Percentiles rank a stretch among this genome's conserved stretches.
These are phyloP conservation scores for Beauveria australis DNA, from an alignment of 2,329 filamentous ascomycete species.

Conservation along the genomic window DNA sequence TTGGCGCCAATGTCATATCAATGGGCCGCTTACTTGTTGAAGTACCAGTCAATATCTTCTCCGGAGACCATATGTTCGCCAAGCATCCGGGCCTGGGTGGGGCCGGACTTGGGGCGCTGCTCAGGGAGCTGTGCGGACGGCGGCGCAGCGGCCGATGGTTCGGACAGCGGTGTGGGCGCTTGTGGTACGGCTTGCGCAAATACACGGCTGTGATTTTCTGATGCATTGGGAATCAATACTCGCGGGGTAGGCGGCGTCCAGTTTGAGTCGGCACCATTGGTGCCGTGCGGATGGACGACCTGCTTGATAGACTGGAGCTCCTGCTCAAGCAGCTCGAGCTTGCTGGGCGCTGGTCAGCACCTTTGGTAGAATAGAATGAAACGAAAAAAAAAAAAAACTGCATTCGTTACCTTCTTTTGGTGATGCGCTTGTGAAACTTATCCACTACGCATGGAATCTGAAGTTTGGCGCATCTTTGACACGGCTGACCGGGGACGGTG, in stretches of 20 bases:
- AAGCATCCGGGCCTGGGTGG: conserved; percentile 35
- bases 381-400: neutral
- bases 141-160: conserved; percentile 19
- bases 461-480: conserved; percentile 37
- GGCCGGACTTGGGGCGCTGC: conserved; percentile 18
- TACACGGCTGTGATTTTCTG: conserved; percentile 6
- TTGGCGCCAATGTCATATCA: neutral
- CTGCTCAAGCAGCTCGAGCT: conserved; percentile 46
- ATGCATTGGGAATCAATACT: conserved; percentile 18
- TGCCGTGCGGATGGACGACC: conserved; percentile 30
- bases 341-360: conserved; percentile 26
- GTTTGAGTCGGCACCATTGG: conserved; percentile 13
- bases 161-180: conserved; percentile 19
- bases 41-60: conserved; percentile 48
- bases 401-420: conserved; percentile 31
- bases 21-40: conserved; percentile 34
- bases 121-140: conserved; percentile 13
- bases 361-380: neutral
- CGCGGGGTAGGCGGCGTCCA: conserved; percentile 24
- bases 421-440: conserved; percentile 38
- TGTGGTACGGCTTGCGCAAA: conserved; percentile 9
- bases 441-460: conserved; percentile 36
- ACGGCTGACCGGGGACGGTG: conserved; percentile 30
- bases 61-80: conserved; percentile 40
- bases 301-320: conserved; percentile 48